phyloP scores from a whole-genome alignment of 192 early-diverging fungal species.

The Coemansia reversa region DNA sequence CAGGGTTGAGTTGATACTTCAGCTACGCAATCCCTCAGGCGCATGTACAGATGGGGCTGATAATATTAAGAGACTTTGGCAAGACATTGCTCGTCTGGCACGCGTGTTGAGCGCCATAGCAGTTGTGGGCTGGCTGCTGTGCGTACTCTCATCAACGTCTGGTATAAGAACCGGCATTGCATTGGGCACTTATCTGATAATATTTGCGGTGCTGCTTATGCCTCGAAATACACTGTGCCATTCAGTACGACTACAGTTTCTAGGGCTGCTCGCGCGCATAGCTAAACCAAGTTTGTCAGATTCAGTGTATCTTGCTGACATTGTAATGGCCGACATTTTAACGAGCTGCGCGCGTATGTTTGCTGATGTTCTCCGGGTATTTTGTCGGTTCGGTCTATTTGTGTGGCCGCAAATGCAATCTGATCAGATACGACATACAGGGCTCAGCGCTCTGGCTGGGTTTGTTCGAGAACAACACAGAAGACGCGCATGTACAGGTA shows the following conservation, averaged over 20 bases:
- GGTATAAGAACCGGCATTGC: constrained; percentile 20
- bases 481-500: constrained; percentile 11
- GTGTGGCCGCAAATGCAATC: constrained; percentile 28
- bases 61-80: constrained; percentile 16
- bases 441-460: constrained; percentile 7
- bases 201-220: constrained; percentile 21
- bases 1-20: constrained; percentile 31
- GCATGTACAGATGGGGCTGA: background rate
- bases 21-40: constrained; percentile 24
- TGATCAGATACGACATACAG: background rate
- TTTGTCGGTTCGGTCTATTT: constrained; percentile 58
- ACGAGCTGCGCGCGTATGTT: constrained; percentile 90
- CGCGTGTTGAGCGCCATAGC: constrained; percentile 15
- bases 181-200: constrained; percentile 31
- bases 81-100: constrained; percentile 24
- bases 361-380: constrained; percentile 68
- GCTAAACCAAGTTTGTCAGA: constrained; percentile 34
- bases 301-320: constrained; percentile 70
- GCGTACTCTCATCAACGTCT: constrained; percentile 10
- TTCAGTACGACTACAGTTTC: constrained; percentile 40
- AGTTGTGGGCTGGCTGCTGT: constrained; percentile 30
- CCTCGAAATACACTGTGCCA: constrained; percentile 39
- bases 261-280: constrained; percentile 36
- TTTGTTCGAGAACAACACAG: constrained; percentile 8
- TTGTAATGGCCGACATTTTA: constrained; percentile 92